phyloP scores from a whole-genome alignment of 768 basidiomycete genomes.

The Russula griseocarnosa region DNA sequence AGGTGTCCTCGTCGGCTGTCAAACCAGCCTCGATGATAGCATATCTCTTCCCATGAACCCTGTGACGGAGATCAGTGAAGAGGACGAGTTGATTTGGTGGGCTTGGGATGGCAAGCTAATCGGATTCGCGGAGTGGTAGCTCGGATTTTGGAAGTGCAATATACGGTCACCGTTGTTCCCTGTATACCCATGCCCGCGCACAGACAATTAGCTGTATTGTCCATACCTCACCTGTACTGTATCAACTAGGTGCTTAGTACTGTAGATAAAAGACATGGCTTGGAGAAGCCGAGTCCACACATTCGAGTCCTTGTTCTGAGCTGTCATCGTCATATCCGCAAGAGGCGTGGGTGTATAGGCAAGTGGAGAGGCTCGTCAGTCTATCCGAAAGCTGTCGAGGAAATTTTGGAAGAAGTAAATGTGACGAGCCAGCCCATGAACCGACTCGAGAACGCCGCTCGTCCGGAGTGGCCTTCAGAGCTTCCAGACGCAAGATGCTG shows the following conservation, averaged over 20 bases:
- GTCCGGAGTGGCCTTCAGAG: too few relatives aligned
- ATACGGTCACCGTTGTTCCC: background rate
- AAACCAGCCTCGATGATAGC: slow-evolving; percentile 12
- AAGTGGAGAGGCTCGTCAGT: too few relatives aligned
- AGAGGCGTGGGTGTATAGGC: too few relatives aligned
- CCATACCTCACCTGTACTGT: background rate
- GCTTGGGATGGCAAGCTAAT: slow-evolving; percentile 46
- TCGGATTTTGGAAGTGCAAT: background rate
- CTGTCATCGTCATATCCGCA: too few relatives aligned
- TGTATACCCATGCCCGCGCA: slow-evolving; percentile 2
- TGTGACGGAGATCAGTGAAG: slow-evolving; percentile 33
- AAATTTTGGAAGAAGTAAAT: too few relatives aligned
- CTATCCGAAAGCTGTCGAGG: too few relatives aligned
- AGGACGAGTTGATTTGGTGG: slow-evolving; percentile 52
- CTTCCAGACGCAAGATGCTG: too few relatives aligned
- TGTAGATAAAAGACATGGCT: background rate
- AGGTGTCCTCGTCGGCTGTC: slow-evolving; percentile 42
- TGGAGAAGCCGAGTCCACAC: too few relatives aligned
- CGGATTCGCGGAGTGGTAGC: slow-evolving; percentile 48
- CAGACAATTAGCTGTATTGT: slow-evolving; percentile 4
- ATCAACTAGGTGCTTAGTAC: background rate
- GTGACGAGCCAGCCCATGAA: too few relatives aligned
- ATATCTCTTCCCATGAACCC: background rate
- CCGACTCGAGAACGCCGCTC: too few relatives aligned
- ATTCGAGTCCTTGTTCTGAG: too few relatives aligned